phyloP scores from a whole-genome alignment of 208 protist genomes.

The Crithidia acanthocephali region DNA sequence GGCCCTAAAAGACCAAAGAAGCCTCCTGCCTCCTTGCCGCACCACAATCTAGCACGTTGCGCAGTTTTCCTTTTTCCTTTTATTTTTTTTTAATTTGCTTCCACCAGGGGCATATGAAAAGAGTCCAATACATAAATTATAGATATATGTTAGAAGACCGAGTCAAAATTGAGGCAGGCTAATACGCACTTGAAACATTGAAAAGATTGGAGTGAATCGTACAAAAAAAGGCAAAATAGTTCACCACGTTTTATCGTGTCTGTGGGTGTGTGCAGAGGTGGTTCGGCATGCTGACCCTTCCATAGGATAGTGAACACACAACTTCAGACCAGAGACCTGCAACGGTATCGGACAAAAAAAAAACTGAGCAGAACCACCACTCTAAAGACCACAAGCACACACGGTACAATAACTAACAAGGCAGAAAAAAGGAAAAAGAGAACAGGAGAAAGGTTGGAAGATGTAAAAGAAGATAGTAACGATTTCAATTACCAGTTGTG shows the following conservation, averaged over 20 bases:
- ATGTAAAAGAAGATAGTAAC: background rate
- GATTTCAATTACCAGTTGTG: constrained; percentile 3
- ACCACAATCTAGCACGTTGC: too few relatives aligned
- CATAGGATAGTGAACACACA: background rate
- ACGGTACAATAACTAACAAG: background rate
- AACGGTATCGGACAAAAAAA: constrained; percentile 5
- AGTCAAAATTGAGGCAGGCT: background rate
- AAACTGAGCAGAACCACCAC: background rate
- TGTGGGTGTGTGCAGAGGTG: background rate
- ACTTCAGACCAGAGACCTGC: background rate
- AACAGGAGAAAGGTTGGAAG: background rate
- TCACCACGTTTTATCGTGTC: background rate
- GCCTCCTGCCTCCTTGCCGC: too few relatives aligned
- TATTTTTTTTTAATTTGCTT: background rate
- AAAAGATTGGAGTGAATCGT: constrained; percentile 5
- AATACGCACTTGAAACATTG: background rate
- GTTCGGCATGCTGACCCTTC: background rate
- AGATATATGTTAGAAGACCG: background rate
- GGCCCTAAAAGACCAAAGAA: too few relatives aligned
- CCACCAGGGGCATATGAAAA: background rate
- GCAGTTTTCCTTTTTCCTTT: background rate
- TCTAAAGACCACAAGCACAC: constrained; percentile 1
- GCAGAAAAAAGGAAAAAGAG: constrained; percentile 2
- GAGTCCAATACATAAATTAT: background rate
- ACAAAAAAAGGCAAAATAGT: background rate